A percentile compares a stretch with the other conserved stretches of the same genome.
phyloP scores from a whole-genome alignment of 176 grass and related monocot genomes.

The Zea luxurians region DNA sequence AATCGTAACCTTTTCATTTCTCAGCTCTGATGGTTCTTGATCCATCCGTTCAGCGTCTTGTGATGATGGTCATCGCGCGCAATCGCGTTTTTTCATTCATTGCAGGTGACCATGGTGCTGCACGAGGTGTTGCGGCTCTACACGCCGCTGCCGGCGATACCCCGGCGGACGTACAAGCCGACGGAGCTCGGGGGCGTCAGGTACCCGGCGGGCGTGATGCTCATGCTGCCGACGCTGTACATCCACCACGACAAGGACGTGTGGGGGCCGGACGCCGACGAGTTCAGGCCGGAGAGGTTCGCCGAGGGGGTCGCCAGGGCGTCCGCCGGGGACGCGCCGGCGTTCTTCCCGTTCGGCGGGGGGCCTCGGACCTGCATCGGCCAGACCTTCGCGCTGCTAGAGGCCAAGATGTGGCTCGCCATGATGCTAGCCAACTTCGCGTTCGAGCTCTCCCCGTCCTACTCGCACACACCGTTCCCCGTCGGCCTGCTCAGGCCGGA shows the following conservation, averaged over 20 bases:
- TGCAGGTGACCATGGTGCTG: slow-evolving; percentile 59
- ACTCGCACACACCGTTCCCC: slow-evolving; percentile 40
- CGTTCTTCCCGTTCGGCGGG: slow-evolving; percentile 48
- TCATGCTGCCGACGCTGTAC: slow-evolving; percentile 21
- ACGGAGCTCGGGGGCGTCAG: slow-evolving; percentile 39
- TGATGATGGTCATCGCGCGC: neutral
- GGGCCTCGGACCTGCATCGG: slow-evolving; percentile 50
- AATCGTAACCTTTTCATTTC: neutral
- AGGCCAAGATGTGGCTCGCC: slow-evolving; percentile 53
- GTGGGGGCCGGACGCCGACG: slow-evolving; percentile 40
- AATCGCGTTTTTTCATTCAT: neutral
- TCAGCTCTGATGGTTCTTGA: neutral
- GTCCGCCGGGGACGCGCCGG: slow-evolving; percentile 2
- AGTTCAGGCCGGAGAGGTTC: slow-evolving; percentile 59
- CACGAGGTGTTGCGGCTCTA: slow-evolving; percentile 55
- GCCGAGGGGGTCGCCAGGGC: slow-evolving; percentile 47
- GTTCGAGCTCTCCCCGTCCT: slow-evolving; percentile 56
- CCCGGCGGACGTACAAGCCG: slow-evolving; percentile 28
- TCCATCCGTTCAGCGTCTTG: neutral
- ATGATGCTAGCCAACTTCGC: slow-evolving; percentile 51
- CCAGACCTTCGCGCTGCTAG: slow-evolving; percentile 54
- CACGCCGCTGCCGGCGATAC: slow-evolving; percentile 19
- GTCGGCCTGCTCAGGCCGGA: slow-evolving; percentile 25
- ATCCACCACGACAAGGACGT: slow-evolving; percentile 44
- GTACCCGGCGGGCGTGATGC: slow-evolving; percentile 37